Percentiles rank a stretch among this genome's conserved stretches.
phyloP scores from a whole-genome alignment of 2,329 filamentous ascomycete species.

The Ophiosphaerella narmari region DNA sequence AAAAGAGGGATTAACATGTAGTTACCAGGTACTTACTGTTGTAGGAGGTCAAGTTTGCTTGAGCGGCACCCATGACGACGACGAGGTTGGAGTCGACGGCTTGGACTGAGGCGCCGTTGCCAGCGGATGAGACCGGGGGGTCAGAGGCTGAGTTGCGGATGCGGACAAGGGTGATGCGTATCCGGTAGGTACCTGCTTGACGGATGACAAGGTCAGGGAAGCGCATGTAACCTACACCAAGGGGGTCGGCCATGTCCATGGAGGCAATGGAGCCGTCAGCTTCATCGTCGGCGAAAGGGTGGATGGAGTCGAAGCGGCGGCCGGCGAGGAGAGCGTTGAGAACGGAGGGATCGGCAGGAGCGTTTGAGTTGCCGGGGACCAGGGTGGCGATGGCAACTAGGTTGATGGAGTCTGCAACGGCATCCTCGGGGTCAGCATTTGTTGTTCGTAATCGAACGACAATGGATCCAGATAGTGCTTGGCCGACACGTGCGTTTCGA shows the following conservation, averaged over 20 bases:
- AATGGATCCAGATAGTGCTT: slow-evolving; percentile 37
- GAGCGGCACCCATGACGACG: slow-evolving; percentile 31
- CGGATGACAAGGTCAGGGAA: slow-evolving; percentile 44
- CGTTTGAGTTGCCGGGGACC: slow-evolving; percentile 34
- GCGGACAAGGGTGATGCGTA: slow-evolving; percentile 45
- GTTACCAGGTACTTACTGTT: slow-evolving; percentile 43
- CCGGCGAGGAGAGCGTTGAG: slow-evolving; percentile 38
- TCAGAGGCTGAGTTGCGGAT: slow-evolving; percentile 35
- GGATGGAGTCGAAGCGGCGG: slow-evolving; percentile 41
- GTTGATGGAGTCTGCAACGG: slow-evolving; percentile 39
- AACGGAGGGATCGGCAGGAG: slow-evolving; percentile 32
- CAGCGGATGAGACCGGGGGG: slow-evolving; percentile 26
- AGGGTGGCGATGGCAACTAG: slow-evolving; percentile 41
- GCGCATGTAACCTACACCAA: slow-evolving; percentile 45
- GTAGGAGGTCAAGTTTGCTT: slow-evolving; percentile 22
- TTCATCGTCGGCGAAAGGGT: slow-evolving; percentile 44
- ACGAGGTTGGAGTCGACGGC: slow-evolving; percentile 43
- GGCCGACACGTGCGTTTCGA: slow-evolving; percentile 36
- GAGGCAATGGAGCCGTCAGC: slow-evolving; percentile 42
- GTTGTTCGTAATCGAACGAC: slow-evolving; percentile 41
- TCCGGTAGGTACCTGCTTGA: slow-evolving; percentile 43
- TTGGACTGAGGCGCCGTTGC: slow-evolving; percentile 37
- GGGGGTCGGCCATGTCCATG: slow-evolving; percentile 42
- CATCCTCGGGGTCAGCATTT: slow-evolving; percentile 38
- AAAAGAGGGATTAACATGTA: slow-evolving; percentile 27